phyloP scores from a whole-genome alignment of 192 early-diverging fungal species.

The Umbelopsis sp. region DNA sequence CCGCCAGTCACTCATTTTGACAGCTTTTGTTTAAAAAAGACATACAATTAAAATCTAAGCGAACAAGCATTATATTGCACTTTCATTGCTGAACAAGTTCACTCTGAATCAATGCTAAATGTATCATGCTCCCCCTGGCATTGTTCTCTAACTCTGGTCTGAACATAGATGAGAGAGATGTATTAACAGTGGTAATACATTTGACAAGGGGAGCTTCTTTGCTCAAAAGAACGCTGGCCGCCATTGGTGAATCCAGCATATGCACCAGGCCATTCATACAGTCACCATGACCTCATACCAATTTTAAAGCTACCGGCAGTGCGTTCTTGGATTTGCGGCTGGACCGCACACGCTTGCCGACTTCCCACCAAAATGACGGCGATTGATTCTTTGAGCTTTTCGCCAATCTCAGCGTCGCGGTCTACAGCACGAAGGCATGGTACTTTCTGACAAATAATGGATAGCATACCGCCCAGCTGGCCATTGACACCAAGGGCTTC shows the following conservation, averaged over 20 bases:
- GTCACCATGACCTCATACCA: not conserved
- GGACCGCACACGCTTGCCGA: not conserved
- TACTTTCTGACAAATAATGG: not conserved
- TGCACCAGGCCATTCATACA: not conserved
- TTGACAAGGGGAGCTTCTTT: not conserved
- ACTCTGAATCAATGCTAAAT: not conserved
- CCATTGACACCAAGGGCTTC: not conserved
- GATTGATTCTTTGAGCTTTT: not conserved
- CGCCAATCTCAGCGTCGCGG: not conserved
- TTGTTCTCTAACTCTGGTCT: no score
- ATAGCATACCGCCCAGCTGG: not conserved
- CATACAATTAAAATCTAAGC: no score
- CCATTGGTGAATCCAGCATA: slow-evolving; percentile 5
- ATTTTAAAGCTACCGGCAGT: not conserved
- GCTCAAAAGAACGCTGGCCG: not conserved
- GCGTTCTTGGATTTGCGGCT: not conserved
- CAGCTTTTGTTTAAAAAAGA: no score
- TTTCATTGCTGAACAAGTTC: no score
- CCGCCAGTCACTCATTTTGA: no score
- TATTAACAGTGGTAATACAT: not conserved
- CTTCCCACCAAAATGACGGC: no score
- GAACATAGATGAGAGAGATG: not conserved
- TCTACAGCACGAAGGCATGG: not conserved
- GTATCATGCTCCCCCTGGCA: no score
- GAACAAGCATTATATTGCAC: no score